Percentiles rank a stretch among this genome's conserved stretches.
phyloP scores from a whole-genome alignment of 2,329 filamentous ascomycete genomes.

The Colletotrichum graminicola region DNA sequence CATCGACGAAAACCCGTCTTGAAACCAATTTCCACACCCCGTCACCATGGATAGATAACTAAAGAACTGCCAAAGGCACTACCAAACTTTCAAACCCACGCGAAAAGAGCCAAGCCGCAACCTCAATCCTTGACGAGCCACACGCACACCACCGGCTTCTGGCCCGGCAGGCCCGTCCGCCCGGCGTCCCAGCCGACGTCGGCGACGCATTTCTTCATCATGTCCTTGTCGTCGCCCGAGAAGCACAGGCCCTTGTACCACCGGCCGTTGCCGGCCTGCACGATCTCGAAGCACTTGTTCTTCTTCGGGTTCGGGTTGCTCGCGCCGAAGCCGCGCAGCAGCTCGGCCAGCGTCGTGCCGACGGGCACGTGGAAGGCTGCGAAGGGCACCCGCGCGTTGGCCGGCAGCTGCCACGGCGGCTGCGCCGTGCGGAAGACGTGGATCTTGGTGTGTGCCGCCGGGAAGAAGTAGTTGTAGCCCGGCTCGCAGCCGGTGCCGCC shows the following conservation, averaged over 20 bases:
- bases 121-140: constrained; percentile 68
- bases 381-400: constrained; percentile 58
- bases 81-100: not conserved
- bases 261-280: constrained; percentile 65
- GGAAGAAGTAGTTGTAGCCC: constrained; percentile 74
- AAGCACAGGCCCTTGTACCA: constrained; percentile 71
- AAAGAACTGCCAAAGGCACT: too few relatives aligned
- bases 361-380: constrained; percentile 65
- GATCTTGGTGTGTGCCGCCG: constrained; percentile 68
- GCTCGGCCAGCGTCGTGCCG: constrained; percentile 64
- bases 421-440: constrained; percentile 66
- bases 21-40: not conserved
- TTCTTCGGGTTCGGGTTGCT: constrained; percentile 62
- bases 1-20: too few relatives aligned
- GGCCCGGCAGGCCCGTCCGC: constrained; percentile 60
- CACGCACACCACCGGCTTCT: constrained; percentile 69
- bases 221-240: constrained; percentile 61
- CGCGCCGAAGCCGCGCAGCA: constrained; percentile 71
- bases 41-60: too few relatives aligned
- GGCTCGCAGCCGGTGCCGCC: constrained; percentile 70
- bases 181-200: constrained; percentile 70
- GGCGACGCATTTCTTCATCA: constrained; percentile 62
- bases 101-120: not conserved
- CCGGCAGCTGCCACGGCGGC: constrained; percentile 66
- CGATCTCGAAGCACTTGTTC: constrained; percentile 69